These are phyloP conservation scores for Phytophthora pisi DNA, from an alignment of 352 stramenopile species.

Conservation along the genomic window DNA sequence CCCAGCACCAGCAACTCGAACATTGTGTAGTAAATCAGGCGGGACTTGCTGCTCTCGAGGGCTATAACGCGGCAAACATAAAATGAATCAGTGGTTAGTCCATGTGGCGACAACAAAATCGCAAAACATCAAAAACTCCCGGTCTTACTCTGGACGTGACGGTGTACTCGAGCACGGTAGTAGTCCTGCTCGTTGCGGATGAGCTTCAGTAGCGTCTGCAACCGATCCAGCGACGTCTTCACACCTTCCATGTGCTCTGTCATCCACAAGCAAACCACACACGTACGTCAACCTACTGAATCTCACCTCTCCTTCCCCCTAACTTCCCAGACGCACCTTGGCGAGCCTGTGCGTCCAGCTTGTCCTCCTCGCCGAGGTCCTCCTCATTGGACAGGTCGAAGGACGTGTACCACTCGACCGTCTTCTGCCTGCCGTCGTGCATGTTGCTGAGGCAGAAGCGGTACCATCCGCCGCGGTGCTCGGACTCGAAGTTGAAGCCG, in stretches of 20 bases:
- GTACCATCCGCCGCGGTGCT: constrained; percentile 86
- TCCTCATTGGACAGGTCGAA: constrained; percentile 82
- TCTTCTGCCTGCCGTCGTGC: constrained; percentile 71
- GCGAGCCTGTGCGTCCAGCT: constrained; percentile 65
- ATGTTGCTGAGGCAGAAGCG: constrained; percentile 86
- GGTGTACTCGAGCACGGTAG: constrained; percentile 69
- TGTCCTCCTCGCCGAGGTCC: constrained; percentile 76
- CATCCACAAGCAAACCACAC: constrained; percentile 8
- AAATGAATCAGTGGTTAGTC: constrained; percentile 10
- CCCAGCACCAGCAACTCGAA: constrained; percentile 70
- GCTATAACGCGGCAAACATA: constrained; percentile 35
- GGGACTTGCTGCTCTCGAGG: constrained; percentile 77
- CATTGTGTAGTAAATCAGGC: constrained; percentile 81
- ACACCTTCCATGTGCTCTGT: constrained; percentile 76
- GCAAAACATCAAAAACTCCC: neutral
- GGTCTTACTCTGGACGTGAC: constrained; percentile 75
- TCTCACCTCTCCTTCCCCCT: neutral
- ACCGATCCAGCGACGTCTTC: constrained; percentile 60
- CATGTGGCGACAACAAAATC: neutral
- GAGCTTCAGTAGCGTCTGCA: constrained; percentile 67
- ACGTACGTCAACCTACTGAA: neutral
- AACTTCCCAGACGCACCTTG: constrained; percentile 50
- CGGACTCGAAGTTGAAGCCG: constrained; percentile 88
- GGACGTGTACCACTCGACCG: constrained; percentile 84
- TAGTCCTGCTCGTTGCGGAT: constrained; percentile 85